Evolutionary conservation across 495 filamentous ascomycete genomes (phyloP).

Genomic region (Penicillium dipodomyicola): DNA sequence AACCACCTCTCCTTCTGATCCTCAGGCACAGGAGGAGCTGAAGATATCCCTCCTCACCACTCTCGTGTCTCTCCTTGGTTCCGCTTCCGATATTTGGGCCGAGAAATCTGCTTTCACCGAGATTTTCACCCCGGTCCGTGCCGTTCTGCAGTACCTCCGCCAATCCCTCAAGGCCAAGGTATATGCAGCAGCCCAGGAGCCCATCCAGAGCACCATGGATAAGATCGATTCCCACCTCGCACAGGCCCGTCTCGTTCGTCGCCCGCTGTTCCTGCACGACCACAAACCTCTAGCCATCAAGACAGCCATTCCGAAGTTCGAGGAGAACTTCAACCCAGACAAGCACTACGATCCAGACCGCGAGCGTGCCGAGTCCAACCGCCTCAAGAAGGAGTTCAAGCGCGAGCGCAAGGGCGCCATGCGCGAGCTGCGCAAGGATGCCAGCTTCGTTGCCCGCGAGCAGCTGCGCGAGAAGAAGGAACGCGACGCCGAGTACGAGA

Average conservation of each 20-base stretch:
- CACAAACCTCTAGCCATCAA: constrained; percentile 88
- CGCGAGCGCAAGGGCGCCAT: constrained; percentile 92
- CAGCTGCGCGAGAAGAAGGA: constrained; percentile 88
- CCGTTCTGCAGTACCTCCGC: constrained; percentile 55
- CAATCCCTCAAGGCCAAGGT: constrained; percentile 52
- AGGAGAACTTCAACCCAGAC: constrained; percentile 89
- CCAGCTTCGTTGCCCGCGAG: constrained; percentile 86
- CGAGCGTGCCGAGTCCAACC: constrained; percentile 76
- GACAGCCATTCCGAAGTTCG: constrained; percentile 89
- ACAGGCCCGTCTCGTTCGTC: constrained; percentile 59
- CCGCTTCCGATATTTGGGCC: constrained; percentile 61
- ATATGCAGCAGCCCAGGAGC: constrained; percentile 36
- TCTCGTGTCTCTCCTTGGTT: constrained; percentile 54
- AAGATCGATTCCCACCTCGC: constrained; percentile 50
- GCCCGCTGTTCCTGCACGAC: constrained; percentile 82
- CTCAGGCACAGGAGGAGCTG: constrained; percentile 40
- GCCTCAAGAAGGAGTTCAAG: constrained; percentile 86
- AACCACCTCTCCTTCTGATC: constrained; percentile 19
- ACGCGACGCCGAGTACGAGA: constrained; percentile 83
- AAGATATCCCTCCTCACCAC: constrained; percentile 60
- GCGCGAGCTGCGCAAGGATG: constrained; percentile 91
- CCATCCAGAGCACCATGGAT: constrained; percentile 37
- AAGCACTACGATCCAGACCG: constrained; percentile 94
- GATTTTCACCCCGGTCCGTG: constrained; percentile 60
- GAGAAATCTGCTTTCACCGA: constrained; percentile 69